Conservation (phyloP, 345 rosid genomes). For the Melaleuca quinquenervia region DNA sequence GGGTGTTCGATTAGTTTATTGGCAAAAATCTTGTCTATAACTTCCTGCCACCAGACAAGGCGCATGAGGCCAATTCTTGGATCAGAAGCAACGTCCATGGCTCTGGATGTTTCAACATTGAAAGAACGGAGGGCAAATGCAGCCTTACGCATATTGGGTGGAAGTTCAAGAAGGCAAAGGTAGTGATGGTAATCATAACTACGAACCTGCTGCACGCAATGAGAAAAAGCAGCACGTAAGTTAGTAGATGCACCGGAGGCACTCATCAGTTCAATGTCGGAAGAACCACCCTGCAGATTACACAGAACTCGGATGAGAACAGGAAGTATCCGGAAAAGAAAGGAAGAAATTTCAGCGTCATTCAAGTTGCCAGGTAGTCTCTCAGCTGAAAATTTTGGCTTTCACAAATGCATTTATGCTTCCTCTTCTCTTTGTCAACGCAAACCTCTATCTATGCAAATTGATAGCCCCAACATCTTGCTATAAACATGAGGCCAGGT, state of each 20-base stretch:
- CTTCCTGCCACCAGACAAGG: constrained; percentile 93
- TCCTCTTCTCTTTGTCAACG: background rate
- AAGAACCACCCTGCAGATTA: constrained; percentile 13
- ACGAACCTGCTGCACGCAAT: constrained; percentile 83
- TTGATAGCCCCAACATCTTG: background rate
- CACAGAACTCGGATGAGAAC: background rate
- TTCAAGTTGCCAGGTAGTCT: background rate
- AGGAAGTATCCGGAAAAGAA: background rate
- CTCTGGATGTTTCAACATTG: constrained; percentile 88
- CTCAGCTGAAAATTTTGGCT: background rate
- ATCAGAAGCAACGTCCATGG: constrained; percentile 92
- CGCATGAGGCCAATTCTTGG: constrained; percentile 88
- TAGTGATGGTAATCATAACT: constrained; percentile 94
- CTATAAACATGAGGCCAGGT: background rate
- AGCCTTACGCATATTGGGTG: constrained; percentile 63
- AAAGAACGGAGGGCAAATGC: constrained; percentile 93
- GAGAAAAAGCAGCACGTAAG: constrained; percentile 66
- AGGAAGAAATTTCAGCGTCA: background rate
- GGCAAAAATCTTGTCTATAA: constrained; percentile 69
- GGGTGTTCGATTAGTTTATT: constrained; percentile 68
- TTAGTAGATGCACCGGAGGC: constrained; percentile 25
- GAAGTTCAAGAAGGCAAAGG: constrained; percentile 94
- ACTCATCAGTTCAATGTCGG: constrained; percentile 30
- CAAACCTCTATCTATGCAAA: background rate
- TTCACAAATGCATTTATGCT: background rate